Evolutionary conservation across 2,329 filamentous ascomycete species (phyloP), one percentile per base, ranked within the genome.

Genomic region (Xylaria sp.): DNA sequence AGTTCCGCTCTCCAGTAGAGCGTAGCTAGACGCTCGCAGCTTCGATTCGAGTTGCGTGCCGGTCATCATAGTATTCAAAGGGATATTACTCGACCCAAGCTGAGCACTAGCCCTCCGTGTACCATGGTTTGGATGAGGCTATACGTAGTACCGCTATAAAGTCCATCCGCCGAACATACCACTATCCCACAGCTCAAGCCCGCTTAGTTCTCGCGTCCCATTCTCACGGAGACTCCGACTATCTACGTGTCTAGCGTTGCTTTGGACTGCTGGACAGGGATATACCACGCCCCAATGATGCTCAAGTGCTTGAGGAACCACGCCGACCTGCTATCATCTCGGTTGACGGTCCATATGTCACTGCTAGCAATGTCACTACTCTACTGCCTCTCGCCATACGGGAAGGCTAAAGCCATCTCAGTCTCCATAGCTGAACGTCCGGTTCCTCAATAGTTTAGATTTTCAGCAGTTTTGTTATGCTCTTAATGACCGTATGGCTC

Each of bases 181-280:
- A 60, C 10, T 23, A 47, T 32, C 29, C 32, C 48, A 67, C 25
- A 48, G 29, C 29, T 29, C 47, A n/a, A 60, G 54, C 50, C 47
- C 32, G 25, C 42, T 51, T 16, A 51, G 54, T 54, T 42, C 27
- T 61, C 10, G 5, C 23, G 42, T 53, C 40, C 44, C 62, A 42
- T 58, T 16, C 37, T 44, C 25, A 37, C n/a, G 21, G 58, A 5
- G 53, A 53, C 47, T 60, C 65, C 29, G n/a, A 60, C 44, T 50
- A 54, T 35, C 51, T 32, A 27, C 32, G 32, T 10, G 9, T 57
- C 29, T 66, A 60, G 63, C 42, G 59, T 37, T 59, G 16, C 48
- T 35, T 35, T 44, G 3, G n/a, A n/a, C 44, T 60, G 63, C 54
- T 40, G 59, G 63, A 32, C 63, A 63, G 32, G 63, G 63, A 40